Base-by-base conservation (phyloP, 2,329 filamentous ascomycete species). In the Clarireedia hainanense region DNA sequence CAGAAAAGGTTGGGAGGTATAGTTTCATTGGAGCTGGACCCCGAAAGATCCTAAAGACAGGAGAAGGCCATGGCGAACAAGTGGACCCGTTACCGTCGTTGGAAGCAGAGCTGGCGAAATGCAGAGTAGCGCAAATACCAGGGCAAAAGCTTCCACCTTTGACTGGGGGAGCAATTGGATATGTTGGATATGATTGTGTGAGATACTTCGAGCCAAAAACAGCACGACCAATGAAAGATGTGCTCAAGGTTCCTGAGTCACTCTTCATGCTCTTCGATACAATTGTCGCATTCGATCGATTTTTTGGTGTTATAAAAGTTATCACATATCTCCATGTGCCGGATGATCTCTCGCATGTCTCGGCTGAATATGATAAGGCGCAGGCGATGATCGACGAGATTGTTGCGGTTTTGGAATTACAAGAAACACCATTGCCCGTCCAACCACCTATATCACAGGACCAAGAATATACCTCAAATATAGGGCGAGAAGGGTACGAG, bases 191-290 rank as follows among this genome's bases (percentile, higher is more conserved):
- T 69, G 94, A 99, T 70, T 99, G 94, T 71, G 89, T 99, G 66
- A 85, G 86, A 68, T 97, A 97, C 74, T 99, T 99, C 65, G 94
- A 99, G 77, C 94, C 94, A 59, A 95, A 91, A 79, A 97, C 94
- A n/a, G 85, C 85, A 26, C 82, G 91, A 50, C 83, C 89, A 2
- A 83, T 96, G 77, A 86, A 94, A 72, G 94, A 99, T 72, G 80
- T 95, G 30, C 79, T 97, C 23, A 76, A 86, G 58, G 89, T 97
- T 43, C 94, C 94, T 0, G 94, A 99, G 77, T 91, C 89, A 57
- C 77, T 97, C 30, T 97, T 99, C 71, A 97, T 97, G 89, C 79
- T 99, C 14, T 97, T 90, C 71, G 89, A 97, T 70, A 96, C 92
- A 42, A 86, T 97, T 58, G 80, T 99, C 27, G 91, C 91, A 9